Conservation (phyloP, 1,284 basidiomycete species). For the Exobasidium cylindrosporum region DNA sequence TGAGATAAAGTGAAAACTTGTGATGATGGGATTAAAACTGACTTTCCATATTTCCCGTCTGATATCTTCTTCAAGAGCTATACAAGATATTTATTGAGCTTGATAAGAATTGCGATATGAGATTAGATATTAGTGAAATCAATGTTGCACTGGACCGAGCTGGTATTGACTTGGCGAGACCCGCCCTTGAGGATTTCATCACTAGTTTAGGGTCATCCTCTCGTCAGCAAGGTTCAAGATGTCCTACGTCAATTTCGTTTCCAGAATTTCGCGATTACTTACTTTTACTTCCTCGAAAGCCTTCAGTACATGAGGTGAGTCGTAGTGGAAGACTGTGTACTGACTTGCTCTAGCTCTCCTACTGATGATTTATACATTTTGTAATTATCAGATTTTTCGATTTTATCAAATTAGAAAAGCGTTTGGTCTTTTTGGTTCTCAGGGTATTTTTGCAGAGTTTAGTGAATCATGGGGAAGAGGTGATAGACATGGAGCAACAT, state of each 20-base stretch:
- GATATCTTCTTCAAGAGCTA: conserved; percentile 26
- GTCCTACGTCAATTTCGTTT: conserved; percentile 40
- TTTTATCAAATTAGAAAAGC: conserved; percentile 55
- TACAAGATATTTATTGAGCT: conserved; percentile 52
- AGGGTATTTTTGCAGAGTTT: conserved; percentile 53
- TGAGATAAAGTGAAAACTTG: conserved; percentile 17
- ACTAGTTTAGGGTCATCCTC: conserved; percentile 45
- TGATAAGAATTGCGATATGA: conserved; percentile 50
- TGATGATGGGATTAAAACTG: neutral
- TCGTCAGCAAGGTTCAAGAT: conserved; percentile 16
- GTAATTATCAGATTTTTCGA: conserved; percentile 45
- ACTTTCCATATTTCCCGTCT: neutral
- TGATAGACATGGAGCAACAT: conserved; percentile 43
- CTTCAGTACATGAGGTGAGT: conserved; percentile 41
- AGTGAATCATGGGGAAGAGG: conserved; percentile 47
- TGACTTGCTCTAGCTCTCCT: neutral
- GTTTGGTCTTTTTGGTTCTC: conserved; percentile 50
- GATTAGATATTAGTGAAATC: conserved; percentile 45
- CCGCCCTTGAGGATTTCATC: conserved; percentile 49
- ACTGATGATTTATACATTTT: conserved; percentile 8
- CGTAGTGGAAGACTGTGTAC: no score
- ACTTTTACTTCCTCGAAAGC: conserved; percentile 48
- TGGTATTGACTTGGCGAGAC: conserved; percentile 43
- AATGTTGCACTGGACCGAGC: conserved; percentile 37
- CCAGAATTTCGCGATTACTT: conserved; percentile 54